Evolutionary conservation across 2,329 filamentous ascomycete species (phyloP), one percentile per base, ranked within the genome.

Genomic region (Aspergillus uvarum): DNA sequence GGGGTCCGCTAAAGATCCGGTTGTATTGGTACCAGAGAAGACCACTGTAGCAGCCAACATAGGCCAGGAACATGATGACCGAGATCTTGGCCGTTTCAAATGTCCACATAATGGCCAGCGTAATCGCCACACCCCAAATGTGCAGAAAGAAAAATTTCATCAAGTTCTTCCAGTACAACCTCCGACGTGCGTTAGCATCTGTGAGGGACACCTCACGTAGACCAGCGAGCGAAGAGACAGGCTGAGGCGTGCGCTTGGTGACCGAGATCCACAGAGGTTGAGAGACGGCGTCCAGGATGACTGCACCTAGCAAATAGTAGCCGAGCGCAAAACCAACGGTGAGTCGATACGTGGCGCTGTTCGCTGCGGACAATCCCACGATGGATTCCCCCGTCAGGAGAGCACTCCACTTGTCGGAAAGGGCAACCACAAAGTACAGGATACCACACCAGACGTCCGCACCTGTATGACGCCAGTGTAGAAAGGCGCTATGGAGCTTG

Each of bases 251-350:
- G 11, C 51, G 48, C 10, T 59, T 52, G 4, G 49, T 54, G 24
- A 54, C 61, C 2, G 56, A 31, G 0, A 59, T 63, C 61, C 61
- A 63, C 3, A 63, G 61, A n/a, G 61, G 61, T 35, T 63, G 61
- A 3, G 61, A 63, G 3, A 82, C 78, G 1, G 76, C 75, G 64
- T 85, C 83, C 24, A 85, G 79, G 10, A 83, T 73, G 1, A 85
- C 80, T n/a, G 83, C 82, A 31, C 83, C 82, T 19, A 84, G 75
- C 14, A 85, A 74, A 64, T 85, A 85, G 68, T 85, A 85, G 0
- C 79, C 80, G 24, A 85, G 73, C 12, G 81, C 80, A 62, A 85
- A 83, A 1, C 83, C 83, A n/a, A 83, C 78, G 42, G 80, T 75
- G 53, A 81, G 69, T 6, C 80, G 76, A 56, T 77, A 76, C 2